Evolutionary conservation across 2,329 filamentous ascomycete genomes (phyloP).

Genomic region (Dactylella cylindrospora): DNA sequence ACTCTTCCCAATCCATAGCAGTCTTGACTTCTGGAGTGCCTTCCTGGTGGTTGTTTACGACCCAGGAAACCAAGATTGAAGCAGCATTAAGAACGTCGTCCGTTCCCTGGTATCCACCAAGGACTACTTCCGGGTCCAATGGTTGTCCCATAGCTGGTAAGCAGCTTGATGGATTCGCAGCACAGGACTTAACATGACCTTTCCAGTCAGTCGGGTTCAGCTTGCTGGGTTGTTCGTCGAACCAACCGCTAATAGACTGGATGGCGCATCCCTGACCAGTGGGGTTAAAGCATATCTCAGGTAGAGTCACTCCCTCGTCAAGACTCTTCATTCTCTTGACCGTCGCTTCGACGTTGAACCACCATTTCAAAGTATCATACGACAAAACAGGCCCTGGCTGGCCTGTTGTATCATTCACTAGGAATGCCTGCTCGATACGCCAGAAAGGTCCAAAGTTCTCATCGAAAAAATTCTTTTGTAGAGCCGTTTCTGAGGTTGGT

Average conservation of each 20-base stretch:
- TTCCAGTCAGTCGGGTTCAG: constrained; percentile 70
- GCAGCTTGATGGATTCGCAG: constrained; percentile 75
- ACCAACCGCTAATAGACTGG: constrained; percentile 90
- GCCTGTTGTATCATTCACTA: constrained; percentile 79
- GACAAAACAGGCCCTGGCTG: constrained; percentile 75
- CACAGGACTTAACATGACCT: constrained; percentile 70
- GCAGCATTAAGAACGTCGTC: constrained; percentile 70
- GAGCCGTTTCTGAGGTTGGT: constrained; percentile 81
- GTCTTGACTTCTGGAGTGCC: constrained; percentile 68
- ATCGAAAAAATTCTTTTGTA: constrained; percentile 94
- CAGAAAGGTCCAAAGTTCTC: constrained; percentile 92
- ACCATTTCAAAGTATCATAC: constrained; percentile 88
- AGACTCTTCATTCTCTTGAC: constrained; percentile 71
- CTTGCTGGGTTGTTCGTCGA: constrained; percentile 66
- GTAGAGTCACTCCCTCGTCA: constrained; percentile 67
- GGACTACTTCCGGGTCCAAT: constrained; percentile 77
- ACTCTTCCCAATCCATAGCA: constrained; percentile 87
- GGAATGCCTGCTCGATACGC: constrained; percentile 85
- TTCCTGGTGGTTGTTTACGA: constrained; percentile 81
- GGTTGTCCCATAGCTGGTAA: constrained; percentile 87
- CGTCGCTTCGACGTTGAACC: constrained; percentile 83
- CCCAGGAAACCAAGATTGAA: constrained; percentile 90
- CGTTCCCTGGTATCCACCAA: constrained; percentile 73
- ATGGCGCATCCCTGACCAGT: constrained; percentile 85
- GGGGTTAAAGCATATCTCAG: constrained; percentile 93